Percentiles rank a stretch among this genome's conserved stretches.
Evolutionary conservation across 352 stramenopile species (phyloP).

Genomic region (Thraustochytrium striatum): DNA sequence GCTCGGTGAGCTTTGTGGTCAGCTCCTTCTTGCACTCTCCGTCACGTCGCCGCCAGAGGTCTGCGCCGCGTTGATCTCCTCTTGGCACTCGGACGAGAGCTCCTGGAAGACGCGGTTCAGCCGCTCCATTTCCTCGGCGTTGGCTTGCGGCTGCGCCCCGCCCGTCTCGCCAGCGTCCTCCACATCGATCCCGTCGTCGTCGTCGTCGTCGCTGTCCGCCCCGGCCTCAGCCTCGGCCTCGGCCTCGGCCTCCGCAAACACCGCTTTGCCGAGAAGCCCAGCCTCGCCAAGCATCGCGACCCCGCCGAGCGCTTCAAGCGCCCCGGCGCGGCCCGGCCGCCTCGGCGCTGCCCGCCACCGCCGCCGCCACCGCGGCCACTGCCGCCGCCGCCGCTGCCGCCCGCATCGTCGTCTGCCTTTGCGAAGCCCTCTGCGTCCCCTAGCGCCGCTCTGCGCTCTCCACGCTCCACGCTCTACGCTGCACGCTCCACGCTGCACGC

Average conservation of each 20-base stretch:
- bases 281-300: neutral
- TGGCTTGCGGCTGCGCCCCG: neutral
- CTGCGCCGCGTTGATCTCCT: constrained; percentile 8
- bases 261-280: neutral
- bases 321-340: neutral
- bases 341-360: neutral
- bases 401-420: neutral
- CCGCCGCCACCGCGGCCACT: neutral
- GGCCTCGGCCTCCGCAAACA: neutral
- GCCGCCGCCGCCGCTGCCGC: neutral
- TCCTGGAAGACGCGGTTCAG: constrained; percentile 7
- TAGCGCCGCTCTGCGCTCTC: neutral
- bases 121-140: constrained; percentile 9
- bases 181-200: neutral
- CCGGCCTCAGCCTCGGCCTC: neutral
- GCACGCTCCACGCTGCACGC: too few species aligned
- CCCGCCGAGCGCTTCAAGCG: neutral
- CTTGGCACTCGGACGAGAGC: constrained; percentile 32
- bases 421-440: neutral
- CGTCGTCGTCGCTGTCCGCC: neutral
- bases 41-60: constrained; percentile 1
- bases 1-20: neutral
- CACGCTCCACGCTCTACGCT: neutral
- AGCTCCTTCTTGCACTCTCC: constrained; percentile 41
- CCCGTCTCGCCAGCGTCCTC: neutral